Percentiles rank a stretch among this genome's conserved stretches.
These are phyloP conservation scores for Dichomitus squalens DNA, from an alignment of 1,284 basidiomycete genomes.

Conservation along the genomic window DNA sequence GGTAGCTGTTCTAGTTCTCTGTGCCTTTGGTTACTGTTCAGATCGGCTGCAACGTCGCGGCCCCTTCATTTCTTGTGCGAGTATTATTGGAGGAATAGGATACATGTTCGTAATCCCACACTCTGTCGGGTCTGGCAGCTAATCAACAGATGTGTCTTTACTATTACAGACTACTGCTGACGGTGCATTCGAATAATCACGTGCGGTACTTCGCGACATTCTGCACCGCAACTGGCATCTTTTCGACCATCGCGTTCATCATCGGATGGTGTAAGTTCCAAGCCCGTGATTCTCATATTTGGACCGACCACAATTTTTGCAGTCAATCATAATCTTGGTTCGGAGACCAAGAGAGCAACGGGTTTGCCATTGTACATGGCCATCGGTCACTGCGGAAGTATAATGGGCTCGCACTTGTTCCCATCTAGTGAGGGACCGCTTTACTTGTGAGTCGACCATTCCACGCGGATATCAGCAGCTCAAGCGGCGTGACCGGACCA, in stretches of 20 bases:
- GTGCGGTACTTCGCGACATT: conserved; percentile 71
- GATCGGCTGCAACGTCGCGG: conserved; percentile 78
- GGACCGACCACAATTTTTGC: neutral
- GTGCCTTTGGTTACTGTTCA: conserved; percentile 64
- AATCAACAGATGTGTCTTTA: no score
- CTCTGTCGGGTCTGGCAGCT: no score
- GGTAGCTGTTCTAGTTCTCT: conserved; percentile 67
- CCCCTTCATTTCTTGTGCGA: conserved; percentile 50
- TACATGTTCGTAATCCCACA: conserved; percentile 52
- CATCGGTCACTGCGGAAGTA: conserved; percentile 73
- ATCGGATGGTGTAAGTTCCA: no score
- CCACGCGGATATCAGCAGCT: no score
- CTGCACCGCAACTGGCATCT: conserved; percentile 70
- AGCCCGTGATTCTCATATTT: no score
- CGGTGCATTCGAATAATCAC: conserved; percentile 44
- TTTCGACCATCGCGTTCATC: conserved; percentile 62
- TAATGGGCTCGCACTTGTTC: conserved; percentile 73
- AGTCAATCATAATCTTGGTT: conserved; percentile 77
- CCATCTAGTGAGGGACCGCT: conserved; percentile 63
- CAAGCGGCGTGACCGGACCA: no score
- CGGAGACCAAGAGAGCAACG: conserved; percentile 76
- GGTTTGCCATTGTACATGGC: conserved; percentile 77
- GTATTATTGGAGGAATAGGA: conserved; percentile 60
- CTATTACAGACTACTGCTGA: no score
- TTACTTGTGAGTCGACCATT: conserved; percentile 51